phyloP scores from a whole-genome alignment of 2,329 filamentous ascomycete genomes.

The Ascochyta fabae region DNA sequence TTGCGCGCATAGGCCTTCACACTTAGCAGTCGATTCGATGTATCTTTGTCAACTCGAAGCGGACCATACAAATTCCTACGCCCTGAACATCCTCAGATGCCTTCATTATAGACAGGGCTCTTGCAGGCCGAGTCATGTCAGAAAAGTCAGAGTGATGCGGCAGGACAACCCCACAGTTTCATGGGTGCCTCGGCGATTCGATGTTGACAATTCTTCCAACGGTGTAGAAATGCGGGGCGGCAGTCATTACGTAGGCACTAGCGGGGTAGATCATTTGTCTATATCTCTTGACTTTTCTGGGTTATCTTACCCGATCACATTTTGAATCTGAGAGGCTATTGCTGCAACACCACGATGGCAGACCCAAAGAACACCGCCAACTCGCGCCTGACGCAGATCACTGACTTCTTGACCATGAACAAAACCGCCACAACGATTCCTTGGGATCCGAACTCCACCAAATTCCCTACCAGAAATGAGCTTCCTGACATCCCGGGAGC shows the following conservation, averaged over 20 bases:
- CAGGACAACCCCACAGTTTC: slow-evolving; percentile 12
- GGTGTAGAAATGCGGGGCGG: slow-evolving; percentile 16
- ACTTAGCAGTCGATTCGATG: too few species aligned
- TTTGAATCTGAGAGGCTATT: neutral
- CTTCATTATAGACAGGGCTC: neutral
- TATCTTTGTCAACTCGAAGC: neutral
- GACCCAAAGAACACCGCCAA: slow-evolving; percentile 42
- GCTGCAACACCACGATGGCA: slow-evolving; percentile 32
- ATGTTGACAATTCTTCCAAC: neutral
- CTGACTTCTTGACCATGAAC: slow-evolving; percentile 54
- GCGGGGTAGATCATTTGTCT: slow-evolving; percentile 8
- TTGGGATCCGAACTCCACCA: slow-evolving; percentile 61
- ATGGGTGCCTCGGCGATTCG: slow-evolving; percentile 22
- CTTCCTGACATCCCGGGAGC: slow-evolving; percentile 60
- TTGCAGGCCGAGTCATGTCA: slow-evolving; percentile 21
- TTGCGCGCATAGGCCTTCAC: neutral
- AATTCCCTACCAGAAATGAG: slow-evolving; percentile 61
- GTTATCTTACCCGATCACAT: too few species aligned
- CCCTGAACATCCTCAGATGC: too few species aligned
- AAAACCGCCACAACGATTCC: slow-evolving; percentile 58
- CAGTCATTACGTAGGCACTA: slow-evolving; percentile 3
- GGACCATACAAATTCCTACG: neutral
- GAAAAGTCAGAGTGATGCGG: slow-evolving; percentile 20
- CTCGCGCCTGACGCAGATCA: slow-evolving; percentile 52
- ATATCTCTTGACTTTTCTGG: neutral